Evolutionary conservation across 1,284 basidiomycete genomes (phyloP).

Genomic region (Lignosus rhinocerotis): DNA sequence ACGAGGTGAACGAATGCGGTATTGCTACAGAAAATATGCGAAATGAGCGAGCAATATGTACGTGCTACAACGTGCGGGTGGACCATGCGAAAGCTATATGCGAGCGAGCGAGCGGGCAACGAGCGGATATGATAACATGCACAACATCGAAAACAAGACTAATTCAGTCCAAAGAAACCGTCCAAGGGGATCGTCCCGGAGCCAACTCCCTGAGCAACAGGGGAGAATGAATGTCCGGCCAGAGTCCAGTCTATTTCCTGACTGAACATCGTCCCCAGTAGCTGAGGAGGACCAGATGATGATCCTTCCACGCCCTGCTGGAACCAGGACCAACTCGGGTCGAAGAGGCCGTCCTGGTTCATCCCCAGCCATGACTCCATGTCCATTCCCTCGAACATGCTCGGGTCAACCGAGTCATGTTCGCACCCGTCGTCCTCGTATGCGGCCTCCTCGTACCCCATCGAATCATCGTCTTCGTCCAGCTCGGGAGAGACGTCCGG

Average conservation of each 20-base stretch:
- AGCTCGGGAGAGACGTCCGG: conserved; percentile 6
- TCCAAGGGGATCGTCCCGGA: neutral
- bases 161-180: neutral
- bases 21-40: conserved; percentile 8
- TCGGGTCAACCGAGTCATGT: conserved; percentile 3
- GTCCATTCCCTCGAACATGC: conserved; percentile 4
- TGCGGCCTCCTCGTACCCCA: conserved; percentile 10
- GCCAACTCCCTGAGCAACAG: neutral
- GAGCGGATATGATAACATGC: neutral
- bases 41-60: conserved; percentile 10
- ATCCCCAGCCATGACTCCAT: neutral
- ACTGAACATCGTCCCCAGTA: neutral
- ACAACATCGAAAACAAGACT: neutral
- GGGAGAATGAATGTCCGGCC: neutral
- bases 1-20: conserved; percentile 6
- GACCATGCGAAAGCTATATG: neutral
- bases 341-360: conserved; percentile 3
- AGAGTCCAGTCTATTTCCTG: neutral
- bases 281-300: neutral
- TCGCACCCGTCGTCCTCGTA: conserved; percentile 10
- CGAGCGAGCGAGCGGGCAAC: conserved; percentile 2
- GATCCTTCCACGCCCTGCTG: neutral
- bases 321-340: conserved; percentile 16
- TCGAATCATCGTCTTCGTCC: conserved; percentile 14
- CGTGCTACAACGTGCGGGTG: conserved; percentile 5